Percentiles rank a stretch among this genome's conserved stretches.
These are phyloP conservation scores for Diutina neorugosa DNA, from an alignment of 1,139 yeast genomes.

Conservation along the genomic window DNA sequence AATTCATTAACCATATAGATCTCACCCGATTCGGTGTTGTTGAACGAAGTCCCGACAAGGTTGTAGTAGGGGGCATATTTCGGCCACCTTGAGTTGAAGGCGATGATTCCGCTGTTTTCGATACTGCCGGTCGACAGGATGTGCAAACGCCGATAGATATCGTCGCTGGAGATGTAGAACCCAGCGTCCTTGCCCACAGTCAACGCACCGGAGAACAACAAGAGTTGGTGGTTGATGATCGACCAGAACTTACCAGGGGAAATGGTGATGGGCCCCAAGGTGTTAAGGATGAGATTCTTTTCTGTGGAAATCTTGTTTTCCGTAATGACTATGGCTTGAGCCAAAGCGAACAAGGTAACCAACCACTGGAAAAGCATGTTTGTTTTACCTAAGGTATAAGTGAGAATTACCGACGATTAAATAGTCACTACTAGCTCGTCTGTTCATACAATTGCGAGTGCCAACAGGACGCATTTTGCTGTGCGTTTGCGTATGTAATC, in stretches of 20 bases:
- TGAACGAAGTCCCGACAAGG: not conserved
- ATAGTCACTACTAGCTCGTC: too few relatives aligned
- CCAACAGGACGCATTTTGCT: too few relatives aligned
- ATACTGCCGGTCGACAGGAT: not conserved
- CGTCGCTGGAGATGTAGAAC: constrained; percentile 2
- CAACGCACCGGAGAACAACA: not conserved
- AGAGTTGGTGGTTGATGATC: constrained; percentile 1
- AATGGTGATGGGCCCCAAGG: not conserved
- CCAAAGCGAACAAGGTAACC: not conserved
- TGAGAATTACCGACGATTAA: too few relatives aligned
- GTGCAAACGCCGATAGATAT: not conserved
- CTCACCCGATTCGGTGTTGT: not conserved
- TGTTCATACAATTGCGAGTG: too few relatives aligned
- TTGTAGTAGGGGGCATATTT: not conserved
- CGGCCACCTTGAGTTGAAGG: not conserved
- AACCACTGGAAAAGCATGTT: not conserved
- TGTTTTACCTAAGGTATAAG: too few relatives aligned
- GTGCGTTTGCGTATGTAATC: too few relatives aligned
- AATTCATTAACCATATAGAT: not conserved
- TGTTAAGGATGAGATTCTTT: not conserved
- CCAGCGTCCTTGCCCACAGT: not conserved
- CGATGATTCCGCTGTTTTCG: not conserved
- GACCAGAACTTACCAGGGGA: constrained; percentile 3
- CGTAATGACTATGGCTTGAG: not conserved
- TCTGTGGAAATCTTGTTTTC: not conserved